phyloP scores from a whole-genome alignment of 2,329 filamentous ascomycete genomes.

The Epichloe baconii region DNA sequence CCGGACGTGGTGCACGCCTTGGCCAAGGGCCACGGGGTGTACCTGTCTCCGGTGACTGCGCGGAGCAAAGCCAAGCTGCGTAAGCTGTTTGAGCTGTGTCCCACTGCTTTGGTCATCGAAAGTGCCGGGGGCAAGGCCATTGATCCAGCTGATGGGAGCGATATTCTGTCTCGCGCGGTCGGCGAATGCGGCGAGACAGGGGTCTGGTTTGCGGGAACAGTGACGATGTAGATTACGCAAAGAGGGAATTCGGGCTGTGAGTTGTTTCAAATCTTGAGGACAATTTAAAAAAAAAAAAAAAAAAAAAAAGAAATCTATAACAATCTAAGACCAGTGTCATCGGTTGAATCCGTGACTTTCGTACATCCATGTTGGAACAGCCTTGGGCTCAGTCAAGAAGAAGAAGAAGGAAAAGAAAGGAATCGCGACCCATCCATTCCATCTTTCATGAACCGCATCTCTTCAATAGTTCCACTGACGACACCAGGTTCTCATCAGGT shows the following conservation, averaged over 20 bases:
- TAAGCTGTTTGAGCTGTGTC: constrained; percentile 44
- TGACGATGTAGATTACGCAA: constrained; percentile 32
- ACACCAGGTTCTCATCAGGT: constrained; percentile 35
- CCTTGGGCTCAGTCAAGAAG: no score
- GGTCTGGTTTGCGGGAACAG: constrained; percentile 37
- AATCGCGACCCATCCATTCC: background rate
- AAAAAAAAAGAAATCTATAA: no score
- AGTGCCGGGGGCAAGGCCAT: constrained; percentile 44
- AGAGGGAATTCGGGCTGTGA: background rate
- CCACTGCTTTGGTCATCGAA: constrained; percentile 47
- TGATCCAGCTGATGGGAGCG: constrained; percentile 29
- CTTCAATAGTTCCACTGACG: constrained; percentile 27
- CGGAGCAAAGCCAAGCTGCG: constrained; percentile 43
- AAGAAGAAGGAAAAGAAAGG: background rate
- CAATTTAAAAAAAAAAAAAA: no score
- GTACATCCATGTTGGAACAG: background rate
- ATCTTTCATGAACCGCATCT: background rate
- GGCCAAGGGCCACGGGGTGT: constrained; percentile 48
- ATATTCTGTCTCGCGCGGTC: constrained; percentile 27
- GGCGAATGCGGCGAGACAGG: constrained; percentile 34
- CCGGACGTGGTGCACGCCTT: constrained; percentile 47
- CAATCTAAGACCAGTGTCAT: no score
- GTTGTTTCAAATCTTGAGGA: background rate
- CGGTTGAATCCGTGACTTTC: no score
- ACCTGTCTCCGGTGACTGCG: constrained; percentile 41